Percentiles rank a stretch among this genome's conserved stretches.
Conservation (phyloP, 345 rosid species). For the Populus simonii region DNA sequence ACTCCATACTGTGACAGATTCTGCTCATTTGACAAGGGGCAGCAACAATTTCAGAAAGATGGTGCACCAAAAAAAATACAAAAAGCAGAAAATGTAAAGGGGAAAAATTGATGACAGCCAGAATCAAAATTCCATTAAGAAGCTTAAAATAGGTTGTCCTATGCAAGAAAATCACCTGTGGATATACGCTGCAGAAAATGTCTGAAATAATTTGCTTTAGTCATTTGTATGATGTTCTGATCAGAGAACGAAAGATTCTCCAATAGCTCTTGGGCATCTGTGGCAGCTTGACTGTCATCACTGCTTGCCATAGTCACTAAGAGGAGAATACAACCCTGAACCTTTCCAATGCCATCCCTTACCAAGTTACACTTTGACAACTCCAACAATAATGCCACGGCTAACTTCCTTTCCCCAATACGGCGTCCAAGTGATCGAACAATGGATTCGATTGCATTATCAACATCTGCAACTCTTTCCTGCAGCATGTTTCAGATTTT, state of each 20-base stretch:
- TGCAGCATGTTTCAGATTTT: conserved; percentile 29
- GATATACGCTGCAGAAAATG: conserved; percentile 55
- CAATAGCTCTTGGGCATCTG: conserved; percentile 49
- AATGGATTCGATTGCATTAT: conserved; percentile 45
- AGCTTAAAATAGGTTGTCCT: conserved; percentile 11
- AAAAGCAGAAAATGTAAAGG: neutral
- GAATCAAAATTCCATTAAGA: neutral
- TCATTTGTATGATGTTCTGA: conserved; percentile 58
- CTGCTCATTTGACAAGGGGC: neutral
- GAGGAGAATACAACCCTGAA: conserved; percentile 60
- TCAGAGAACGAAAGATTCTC: conserved; percentile 56
- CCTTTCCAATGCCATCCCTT: conserved; percentile 49
- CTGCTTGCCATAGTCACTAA: conserved; percentile 59
- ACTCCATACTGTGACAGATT: neutral
- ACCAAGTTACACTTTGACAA: conserved; percentile 38
- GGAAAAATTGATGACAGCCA: neutral
- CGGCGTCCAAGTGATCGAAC: conserved; percentile 63
- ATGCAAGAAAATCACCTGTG: conserved; percentile 35
- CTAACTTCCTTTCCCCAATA: conserved; percentile 50
- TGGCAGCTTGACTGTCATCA: conserved; percentile 51
- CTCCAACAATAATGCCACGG: conserved; percentile 50
- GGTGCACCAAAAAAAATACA: neutral
- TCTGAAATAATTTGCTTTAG: conserved; percentile 63
- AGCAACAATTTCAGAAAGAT: neutral
- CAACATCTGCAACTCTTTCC: conserved; percentile 52